phyloP scores from a whole-genome alignment of 768 basidiomycete species.

The Calvatia gigantea region DNA sequence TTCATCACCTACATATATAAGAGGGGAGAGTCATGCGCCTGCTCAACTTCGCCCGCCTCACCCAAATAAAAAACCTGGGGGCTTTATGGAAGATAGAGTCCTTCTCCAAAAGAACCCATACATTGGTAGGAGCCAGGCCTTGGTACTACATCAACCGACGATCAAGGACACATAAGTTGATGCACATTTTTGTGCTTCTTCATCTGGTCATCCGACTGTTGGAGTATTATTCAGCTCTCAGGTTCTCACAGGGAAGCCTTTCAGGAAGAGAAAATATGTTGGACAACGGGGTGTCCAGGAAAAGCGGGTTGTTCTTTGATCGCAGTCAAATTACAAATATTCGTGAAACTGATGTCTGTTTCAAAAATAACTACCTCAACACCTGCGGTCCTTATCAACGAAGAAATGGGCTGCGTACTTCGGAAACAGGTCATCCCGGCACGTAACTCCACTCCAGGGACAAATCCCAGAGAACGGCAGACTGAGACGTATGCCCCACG shows the following conservation, averaged over 20 bases:
- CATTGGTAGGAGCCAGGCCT: too few relatives aligned
- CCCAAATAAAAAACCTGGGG: constrained; percentile 16
- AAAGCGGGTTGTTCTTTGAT: too few relatives aligned
- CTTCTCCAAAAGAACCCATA: neutral
- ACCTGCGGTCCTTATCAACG: too few relatives aligned
- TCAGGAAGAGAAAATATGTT: constrained; percentile 52
- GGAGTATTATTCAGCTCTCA: constrained; percentile 56
- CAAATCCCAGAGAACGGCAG: constrained; percentile 21
- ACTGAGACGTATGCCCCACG: constrained; percentile 33
- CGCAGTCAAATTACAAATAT: too few relatives aligned
- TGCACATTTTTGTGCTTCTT: constrained; percentile 33
- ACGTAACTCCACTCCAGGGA: constrained; percentile 24
- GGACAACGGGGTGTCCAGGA: too few relatives aligned
- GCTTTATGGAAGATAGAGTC: neutral
- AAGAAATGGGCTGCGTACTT: constrained; percentile 38
- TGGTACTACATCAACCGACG: constrained; percentile 39
- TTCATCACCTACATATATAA: too few relatives aligned
- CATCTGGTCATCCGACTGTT: constrained; percentile 40
- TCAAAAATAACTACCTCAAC: constrained; percentile 49
- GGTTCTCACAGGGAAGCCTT: constrained; percentile 43
- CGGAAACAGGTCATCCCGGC: constrained; percentile 48
- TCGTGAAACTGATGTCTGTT: constrained; percentile 51
- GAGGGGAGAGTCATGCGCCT: too few relatives aligned
- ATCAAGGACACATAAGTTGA: constrained; percentile 47
- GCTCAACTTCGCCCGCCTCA: too few relatives aligned